Base-by-base conservation (phyloP, 345 rosid species). In the Eucalyptus guilfoylei region DNA sequence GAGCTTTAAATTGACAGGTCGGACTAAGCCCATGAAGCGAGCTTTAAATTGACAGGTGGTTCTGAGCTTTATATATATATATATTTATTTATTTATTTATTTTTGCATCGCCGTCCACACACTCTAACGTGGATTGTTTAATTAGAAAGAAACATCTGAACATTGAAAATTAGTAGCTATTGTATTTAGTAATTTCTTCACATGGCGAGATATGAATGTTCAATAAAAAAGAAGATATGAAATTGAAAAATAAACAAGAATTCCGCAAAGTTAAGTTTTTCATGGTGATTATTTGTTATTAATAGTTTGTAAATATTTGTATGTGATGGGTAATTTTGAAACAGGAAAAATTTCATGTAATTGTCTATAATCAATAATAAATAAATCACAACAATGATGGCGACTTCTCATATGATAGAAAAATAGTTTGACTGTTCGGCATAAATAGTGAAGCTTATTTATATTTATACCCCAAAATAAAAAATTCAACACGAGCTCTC, bases 111-210 rank as follows among this genome's bases (percentile, higher is more conserved):
- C 83, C n/a, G n/a, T n/a, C n/a, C n/a, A n/a, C n/a, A n/a, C n/a
- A n/a, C n/a, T n/a, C n/a, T n/a, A n/a, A n/a, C n/a, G n/a, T n/a
- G n/a, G n/a, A 10, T 5, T 37, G 1, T 72, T 19, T 72, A 0
- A 37, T 72, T 1, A 40, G 42, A 76, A 76, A 1, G 47, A 40
- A 21, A 40, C 47, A 15, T 76, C 21, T 1, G 83, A 76, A 40
- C 0, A 76, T 40, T 21, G 83, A 0, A 40, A 76, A 0, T 76
- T 6, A 37, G 47, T 40, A 76, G 30, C 47, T 76, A 0, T 2
- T 37, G 40, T 14, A n/a, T 15, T n/a, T n/a, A n/a, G 0, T 0
- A 0, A 64, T n/a, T n/a, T 64, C 76, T 64, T 0, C 0, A 7
- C 6, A 14, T n/a, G 19, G 21, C 40, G n/a, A 64, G 6, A 0